These are phyloP conservation scores for Hypoxylon sp. DNA, from an alignment of 2,329 filamentous ascomycete genomes.

Conservation along the genomic window DNA sequence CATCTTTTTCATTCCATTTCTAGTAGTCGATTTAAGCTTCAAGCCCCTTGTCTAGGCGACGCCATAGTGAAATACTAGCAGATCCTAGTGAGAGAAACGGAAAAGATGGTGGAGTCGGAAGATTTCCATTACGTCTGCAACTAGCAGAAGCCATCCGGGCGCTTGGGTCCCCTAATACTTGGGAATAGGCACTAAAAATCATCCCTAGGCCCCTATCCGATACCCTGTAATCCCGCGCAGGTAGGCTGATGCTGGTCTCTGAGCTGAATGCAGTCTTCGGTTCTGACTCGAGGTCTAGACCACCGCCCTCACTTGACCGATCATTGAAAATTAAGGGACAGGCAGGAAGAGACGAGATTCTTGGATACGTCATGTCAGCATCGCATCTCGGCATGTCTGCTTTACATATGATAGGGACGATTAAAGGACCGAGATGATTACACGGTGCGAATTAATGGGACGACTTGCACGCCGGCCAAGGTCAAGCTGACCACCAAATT, in stretches of 20 bases:
- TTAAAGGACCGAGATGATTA: constrained; percentile 2
- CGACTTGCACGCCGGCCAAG: background rate
- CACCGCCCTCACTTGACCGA: background rate
- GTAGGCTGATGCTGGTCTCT: background rate
- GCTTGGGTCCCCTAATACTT: background rate
- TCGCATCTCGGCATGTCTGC: background rate
- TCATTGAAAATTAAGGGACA: background rate
- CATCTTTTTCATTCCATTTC: background rate
- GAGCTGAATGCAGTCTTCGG: background rate
- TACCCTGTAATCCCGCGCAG: background rate
- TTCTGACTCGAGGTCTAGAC: background rate
- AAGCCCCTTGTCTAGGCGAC: constrained; percentile 5
- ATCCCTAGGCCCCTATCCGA: background rate
- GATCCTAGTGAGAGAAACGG: constrained; percentile 1
- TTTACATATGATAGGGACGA: background rate
- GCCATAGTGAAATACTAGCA: constrained; percentile 3
- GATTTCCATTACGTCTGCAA: constrained; percentile 7
- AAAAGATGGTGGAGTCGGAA: constrained; percentile 5
- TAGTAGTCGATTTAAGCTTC: constrained; percentile 17
- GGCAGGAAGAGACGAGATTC: background rate
- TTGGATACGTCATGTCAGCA: constrained; percentile 5
- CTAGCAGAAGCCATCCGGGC: background rate
- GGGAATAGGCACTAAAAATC: background rate
- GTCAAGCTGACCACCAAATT: background rate
- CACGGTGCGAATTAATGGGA: background rate